phyloP scores from a whole-genome alignment of 371 early-diverging fungal genomes.

The Actinomucor elegans region DNA sequence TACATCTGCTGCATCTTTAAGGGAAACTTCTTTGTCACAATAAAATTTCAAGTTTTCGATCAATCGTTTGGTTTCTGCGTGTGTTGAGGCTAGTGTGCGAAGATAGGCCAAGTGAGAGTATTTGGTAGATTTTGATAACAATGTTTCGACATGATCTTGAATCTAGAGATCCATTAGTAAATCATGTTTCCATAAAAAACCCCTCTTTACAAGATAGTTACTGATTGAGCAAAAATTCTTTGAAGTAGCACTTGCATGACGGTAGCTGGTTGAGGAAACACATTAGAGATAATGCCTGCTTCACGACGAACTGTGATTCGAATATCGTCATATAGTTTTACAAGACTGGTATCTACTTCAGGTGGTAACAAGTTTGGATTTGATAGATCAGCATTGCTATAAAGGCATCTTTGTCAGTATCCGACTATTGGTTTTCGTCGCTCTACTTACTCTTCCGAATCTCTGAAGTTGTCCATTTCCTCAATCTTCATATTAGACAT shows the following conservation, averaged over 20 bases:
- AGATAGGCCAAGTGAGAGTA: conserved; percentile 79
- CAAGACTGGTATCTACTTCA: conserved; percentile 75
- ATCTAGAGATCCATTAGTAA: conserved; percentile 49
- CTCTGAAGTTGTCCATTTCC: conserved; percentile 49
- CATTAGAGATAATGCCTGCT: conserved; percentile 84
- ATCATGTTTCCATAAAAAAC: neutral
- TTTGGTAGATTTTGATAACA: conserved; percentile 69
- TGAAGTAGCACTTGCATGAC: conserved; percentile 93
- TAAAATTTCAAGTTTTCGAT: conserved; percentile 71
- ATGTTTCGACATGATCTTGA: conserved; percentile 82
- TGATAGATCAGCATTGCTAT: conserved; percentile 37
- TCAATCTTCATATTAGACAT: conserved; percentile 76
- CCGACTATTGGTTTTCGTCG: no score
- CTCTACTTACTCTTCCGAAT: conserved; percentile 45
- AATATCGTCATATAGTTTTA: conserved; percentile 82
- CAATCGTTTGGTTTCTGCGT: conserved; percentile 73
- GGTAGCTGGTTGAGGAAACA: conserved; percentile 90
- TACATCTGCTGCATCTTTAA: conserved; percentile 22
- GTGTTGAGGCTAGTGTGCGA: conserved; percentile 73
- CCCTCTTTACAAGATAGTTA: conserved; percentile 27
- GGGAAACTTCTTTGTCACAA: conserved; percentile 56
- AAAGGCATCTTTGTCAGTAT: no score
- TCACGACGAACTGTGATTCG: conserved; percentile 79
- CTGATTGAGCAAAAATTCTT: conserved; percentile 94
- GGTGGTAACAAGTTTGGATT: conserved; percentile 59